Percentiles rank a stretch among this genome's conserved stretches.
These are phyloP conservation scores for Puccinellia tenuiflora DNA, from an alignment of 176 grass and related monocot species.

Conservation along the genomic window DNA sequence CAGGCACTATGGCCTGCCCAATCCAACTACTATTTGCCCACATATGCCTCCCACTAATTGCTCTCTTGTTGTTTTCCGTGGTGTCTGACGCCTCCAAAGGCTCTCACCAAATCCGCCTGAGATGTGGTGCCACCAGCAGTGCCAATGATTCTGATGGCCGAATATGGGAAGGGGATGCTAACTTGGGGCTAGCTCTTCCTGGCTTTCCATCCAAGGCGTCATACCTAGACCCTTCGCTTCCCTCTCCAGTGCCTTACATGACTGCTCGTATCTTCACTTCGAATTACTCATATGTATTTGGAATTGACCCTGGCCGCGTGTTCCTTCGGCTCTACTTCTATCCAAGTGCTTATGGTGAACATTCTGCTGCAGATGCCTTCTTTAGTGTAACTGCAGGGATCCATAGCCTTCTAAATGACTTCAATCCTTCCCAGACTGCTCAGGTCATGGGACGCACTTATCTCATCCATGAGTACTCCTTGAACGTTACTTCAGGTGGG, in stretches of 20 bases:
- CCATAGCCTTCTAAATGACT: background rate
- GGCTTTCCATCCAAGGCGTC: background rate
- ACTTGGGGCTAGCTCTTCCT: conserved; percentile 11
- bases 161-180: conserved; percentile 26
- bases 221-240: conserved; percentile 17
- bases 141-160: background rate
- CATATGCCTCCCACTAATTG: background rate
- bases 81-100: background rate
- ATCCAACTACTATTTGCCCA: background rate
- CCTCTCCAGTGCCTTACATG: background rate
- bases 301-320: background rate
- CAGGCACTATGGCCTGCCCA: background rate
- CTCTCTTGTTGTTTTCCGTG: background rate
- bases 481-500: background rate
- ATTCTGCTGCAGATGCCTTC: conserved; percentile 1
- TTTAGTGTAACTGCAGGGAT: conserved; percentile 28
- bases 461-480: background rate
- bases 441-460: background rate
- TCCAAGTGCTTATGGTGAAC: conserved; percentile 25
- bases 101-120: conserved; percentile 24
- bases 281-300: conserved; percentile 34
- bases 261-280: conserved; percentile 21
- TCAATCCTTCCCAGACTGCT: background rate
- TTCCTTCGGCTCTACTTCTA: conserved; percentile 58
- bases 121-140: conserved; percentile 23